These are phyloP conservation scores for Yamadazyma epiphylla DNA, from an alignment of 1,139 yeast species.

Conservation along the genomic window DNA sequence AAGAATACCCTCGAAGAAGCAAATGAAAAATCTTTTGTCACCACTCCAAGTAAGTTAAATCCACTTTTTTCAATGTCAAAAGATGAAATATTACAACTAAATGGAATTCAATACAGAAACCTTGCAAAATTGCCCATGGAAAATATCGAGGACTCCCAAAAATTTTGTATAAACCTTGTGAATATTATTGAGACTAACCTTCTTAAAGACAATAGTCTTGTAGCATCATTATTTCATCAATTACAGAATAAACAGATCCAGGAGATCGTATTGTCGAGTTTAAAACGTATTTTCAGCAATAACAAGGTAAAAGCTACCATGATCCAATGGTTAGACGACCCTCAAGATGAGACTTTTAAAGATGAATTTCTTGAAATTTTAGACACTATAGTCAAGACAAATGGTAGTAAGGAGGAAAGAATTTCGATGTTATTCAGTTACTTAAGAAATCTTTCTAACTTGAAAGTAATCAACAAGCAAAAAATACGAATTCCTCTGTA, in stretches of 20 bases:
- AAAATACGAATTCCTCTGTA: slow-evolving; percentile 20
- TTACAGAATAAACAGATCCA: slow-evolving; percentile 5
- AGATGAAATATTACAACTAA: slow-evolving; percentile 21
- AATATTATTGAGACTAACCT: slow-evolving; percentile 27
- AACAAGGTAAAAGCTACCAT: slow-evolving; percentile 28
- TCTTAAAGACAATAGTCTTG: slow-evolving; percentile 21
- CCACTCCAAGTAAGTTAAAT: slow-evolving; percentile 23
- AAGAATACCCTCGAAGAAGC: slow-evolving; percentile 4
- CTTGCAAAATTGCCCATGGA: slow-evolving; percentile 24
- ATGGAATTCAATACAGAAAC: slow-evolving; percentile 19
- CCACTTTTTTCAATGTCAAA: slow-evolving; percentile 30
- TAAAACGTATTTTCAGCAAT: slow-evolving; percentile 9
- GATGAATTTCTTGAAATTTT: slow-evolving; percentile 18
- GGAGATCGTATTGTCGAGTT: slow-evolving; percentile 6
- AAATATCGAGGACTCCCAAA: slow-evolving; percentile 22
- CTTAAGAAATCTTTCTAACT: slow-evolving; percentile 17
- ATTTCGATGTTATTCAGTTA: slow-evolving; percentile 19
- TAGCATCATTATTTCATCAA: slow-evolving; percentile 16
- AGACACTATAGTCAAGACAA: slow-evolving; percentile 14
- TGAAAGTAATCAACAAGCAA: slow-evolving; percentile 20
- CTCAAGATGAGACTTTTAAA: slow-evolving; percentile 15
- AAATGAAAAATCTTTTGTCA: slow-evolving; percentile 5
- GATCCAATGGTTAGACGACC: slow-evolving; percentile 23
- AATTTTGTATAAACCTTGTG: slow-evolving; percentile 26
- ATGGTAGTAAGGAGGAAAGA: slow-evolving; percentile 12